Percentiles rank a stretch among this genome's conserved stretches.
Evolutionary conservation across 257 asterid genomes (phyloP).

Genomic region (Cruciata laevipes): DNA sequence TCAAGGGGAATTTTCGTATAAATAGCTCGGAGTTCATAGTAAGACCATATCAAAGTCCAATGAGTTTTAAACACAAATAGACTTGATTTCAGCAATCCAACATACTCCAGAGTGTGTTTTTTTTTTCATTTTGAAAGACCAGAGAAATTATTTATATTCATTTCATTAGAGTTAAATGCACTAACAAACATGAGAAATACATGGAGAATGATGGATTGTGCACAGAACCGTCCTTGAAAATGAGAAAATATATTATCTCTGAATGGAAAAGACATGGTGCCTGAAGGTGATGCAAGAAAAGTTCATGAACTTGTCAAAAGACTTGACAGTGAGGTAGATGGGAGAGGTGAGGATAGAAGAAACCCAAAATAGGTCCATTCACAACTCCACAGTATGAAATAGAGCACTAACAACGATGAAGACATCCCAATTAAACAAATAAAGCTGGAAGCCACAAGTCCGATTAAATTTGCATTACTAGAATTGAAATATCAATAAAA

Average conservation of each 20-base stretch:
- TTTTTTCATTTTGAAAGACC: no score
- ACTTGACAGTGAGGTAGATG: background rate
- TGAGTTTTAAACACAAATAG: background rate
- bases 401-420: background rate
- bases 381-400: background rate
- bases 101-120: no score
- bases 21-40: background rate
- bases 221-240: background rate
- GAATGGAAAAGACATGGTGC: background rate
- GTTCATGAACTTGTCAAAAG: background rate
- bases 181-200: background rate
- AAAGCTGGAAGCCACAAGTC: background rate
- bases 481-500: conserved; percentile 8
- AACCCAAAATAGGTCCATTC: background rate
- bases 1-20: background rate
- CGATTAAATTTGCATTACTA: background rate
- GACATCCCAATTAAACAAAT: background rate
- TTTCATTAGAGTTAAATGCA: background rate
- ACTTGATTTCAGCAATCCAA: background rate
- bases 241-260: background rate
- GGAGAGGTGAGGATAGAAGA: background rate
- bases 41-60: background rate
- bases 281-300: background rate
- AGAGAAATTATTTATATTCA: background rate
- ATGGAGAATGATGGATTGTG: background rate